Conservation (phyloP, 2,329 filamentous ascomycete species). For the Ophiostoma piceae region DNA sequence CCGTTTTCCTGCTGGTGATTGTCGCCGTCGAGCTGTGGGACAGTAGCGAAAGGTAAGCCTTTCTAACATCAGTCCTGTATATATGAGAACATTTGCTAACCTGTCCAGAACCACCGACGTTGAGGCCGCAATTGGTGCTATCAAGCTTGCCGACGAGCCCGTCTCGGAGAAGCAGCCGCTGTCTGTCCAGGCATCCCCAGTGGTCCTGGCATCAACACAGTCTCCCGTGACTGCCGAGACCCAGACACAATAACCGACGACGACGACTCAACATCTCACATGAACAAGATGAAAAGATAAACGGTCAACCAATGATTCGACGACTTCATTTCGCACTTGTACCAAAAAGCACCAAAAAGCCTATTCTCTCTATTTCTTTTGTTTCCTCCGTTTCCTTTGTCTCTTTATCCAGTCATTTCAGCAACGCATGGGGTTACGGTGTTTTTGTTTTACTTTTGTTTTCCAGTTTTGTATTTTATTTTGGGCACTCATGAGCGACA, state of each 20-base stretch:
- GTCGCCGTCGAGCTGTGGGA: conserved; percentile 32
- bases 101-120: conserved; percentile 10
- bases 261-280: not conserved
- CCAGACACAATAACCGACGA: not conserved
- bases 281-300: not conserved
- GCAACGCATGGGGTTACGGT: conserved; percentile 22
- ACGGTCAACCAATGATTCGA: not conserved
- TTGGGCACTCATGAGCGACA: conserved; percentile 16
- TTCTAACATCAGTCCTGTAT: not conserved
- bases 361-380: not conserved
- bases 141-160: conserved; percentile 25
- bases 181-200: conserved; percentile 24
- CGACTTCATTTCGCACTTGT: not conserved
- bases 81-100: conserved; percentile 12
- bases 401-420: not conserved
- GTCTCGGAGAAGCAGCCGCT: conserved; percentile 20
- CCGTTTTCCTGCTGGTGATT: conserved; percentile 33
- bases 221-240: not conserved
- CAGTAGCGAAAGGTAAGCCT: conserved; percentile 27
- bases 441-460: conserved; percentile 9
- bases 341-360: not conserved
- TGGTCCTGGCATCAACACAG: conserved; percentile 1
- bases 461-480: conserved; percentile 11
- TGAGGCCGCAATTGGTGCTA: conserved; percentile 27
- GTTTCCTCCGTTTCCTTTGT: not conserved